Conservation (phyloP, 257 asterid species). For the Solanum pinnatisectum region DNA sequence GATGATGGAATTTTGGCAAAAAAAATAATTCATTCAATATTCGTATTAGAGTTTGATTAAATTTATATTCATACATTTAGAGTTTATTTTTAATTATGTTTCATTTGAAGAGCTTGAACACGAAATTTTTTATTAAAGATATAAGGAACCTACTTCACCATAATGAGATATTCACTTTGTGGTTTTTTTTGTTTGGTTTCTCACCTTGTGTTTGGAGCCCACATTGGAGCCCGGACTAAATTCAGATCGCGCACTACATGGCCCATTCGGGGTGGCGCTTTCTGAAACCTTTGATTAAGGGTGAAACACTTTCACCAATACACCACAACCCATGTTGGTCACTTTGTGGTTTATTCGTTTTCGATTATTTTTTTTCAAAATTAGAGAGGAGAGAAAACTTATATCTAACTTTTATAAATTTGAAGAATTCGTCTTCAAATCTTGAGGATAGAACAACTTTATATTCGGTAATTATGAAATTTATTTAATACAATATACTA, state of each 20-base stretch:
- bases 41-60: background rate
- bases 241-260: fast-evolving
- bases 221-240: no score
- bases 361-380: background rate
- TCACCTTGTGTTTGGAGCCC: fast-evolving
- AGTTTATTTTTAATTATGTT: no score
- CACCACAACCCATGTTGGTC: no score
- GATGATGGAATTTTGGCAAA: background rate
- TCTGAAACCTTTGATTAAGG: no score
- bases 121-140: no score
- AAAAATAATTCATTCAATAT: no score
- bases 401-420: background rate
- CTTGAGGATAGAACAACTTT: background rate
- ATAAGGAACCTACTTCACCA: no score
- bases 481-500: no score
- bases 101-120: background rate
- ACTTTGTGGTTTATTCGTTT: background rate
- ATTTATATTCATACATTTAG: background rate
- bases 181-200: no score
- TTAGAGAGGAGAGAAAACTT: background rate
- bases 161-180: no score
- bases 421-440: background rate
- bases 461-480: background rate
- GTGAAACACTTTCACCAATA: fast-evolving
- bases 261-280: no score